Evolutionary conservation across 148 eudicot genomes (phyloP).

Genomic region (Euryodendron excelsum): DNA sequence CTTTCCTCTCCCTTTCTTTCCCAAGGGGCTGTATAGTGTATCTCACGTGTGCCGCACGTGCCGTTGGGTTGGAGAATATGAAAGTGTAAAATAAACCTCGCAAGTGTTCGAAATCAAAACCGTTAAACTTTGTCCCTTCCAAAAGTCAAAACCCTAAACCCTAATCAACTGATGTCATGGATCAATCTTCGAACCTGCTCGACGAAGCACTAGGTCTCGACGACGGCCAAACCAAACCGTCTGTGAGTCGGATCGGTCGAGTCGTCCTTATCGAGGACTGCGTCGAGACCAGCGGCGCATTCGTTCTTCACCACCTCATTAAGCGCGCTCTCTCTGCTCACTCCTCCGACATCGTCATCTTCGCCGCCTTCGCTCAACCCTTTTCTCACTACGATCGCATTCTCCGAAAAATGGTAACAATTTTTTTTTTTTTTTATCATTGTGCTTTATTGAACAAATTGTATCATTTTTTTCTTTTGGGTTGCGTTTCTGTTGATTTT

Average conservation of each 20-base stretch:
- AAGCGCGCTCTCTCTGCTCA: constrained; percentile 58
- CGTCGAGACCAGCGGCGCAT: constrained; percentile 79
- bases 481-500: neutral
- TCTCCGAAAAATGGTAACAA: constrained; percentile 87
- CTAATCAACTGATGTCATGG: constrained; percentile 28
- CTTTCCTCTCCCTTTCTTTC: no score
- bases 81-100: neutral
- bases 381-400: constrained; percentile 91
- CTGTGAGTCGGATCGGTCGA: constrained; percentile 17
- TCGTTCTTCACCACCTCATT: constrained; percentile 73
- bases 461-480: neutral
- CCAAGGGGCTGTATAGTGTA: no score
- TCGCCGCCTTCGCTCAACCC: constrained; percentile 73
- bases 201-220: constrained; percentile 54
- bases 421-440: no score
- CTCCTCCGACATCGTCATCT: constrained; percentile 46
- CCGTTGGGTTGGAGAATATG: neutral
- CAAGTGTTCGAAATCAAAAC: neutral
- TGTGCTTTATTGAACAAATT: neutral
- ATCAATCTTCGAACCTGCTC: constrained; percentile 33
- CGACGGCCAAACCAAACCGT: constrained; percentile 15
- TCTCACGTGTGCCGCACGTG: neutral
- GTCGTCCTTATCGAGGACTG: constrained; percentile 68
- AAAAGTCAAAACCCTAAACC: constrained; percentile 13
- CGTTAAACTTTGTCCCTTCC: neutral